phyloP scores from a whole-genome alignment of 139 green algal species.

The Pleodorina starrii region DNA sequence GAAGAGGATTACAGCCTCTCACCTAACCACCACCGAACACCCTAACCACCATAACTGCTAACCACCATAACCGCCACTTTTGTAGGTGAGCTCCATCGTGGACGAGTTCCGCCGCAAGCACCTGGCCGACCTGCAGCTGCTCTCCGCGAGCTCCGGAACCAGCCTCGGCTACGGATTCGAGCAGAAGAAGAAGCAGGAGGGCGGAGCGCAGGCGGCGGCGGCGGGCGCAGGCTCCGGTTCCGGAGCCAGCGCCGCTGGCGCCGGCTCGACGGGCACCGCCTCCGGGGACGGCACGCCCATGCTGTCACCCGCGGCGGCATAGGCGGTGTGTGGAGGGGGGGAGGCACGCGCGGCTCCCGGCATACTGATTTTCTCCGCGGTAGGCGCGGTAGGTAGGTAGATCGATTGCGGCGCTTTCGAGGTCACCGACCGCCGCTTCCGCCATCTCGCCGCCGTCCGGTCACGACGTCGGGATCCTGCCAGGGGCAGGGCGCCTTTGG shows the following conservation, averaged over 20 bases:
- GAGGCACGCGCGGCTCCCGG: too few relatives aligned
- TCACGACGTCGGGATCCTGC: too few relatives aligned
- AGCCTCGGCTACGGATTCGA: conserved; percentile 74
- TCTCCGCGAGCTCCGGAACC: conserved; percentile 54
- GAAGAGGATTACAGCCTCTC: too few relatives aligned
- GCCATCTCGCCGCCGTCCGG: too few relatives aligned
- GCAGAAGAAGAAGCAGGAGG: conserved; percentile 8
- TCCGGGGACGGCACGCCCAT: neutral
- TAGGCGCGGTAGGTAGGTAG: too few relatives aligned
- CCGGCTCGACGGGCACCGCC: too few relatives aligned
- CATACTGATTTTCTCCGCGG: too few relatives aligned
- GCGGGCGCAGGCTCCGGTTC: neutral
- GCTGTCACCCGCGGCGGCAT: neutral
- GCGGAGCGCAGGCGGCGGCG: neutral
- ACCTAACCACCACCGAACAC: too few relatives aligned
- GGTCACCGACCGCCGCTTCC: too few relatives aligned
- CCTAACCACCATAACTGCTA: neutral
- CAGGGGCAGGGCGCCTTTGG: too few relatives aligned
- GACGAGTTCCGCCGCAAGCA: conserved; percentile 78
- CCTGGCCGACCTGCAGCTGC: conserved; percentile 61
- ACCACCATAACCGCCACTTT: neutral
- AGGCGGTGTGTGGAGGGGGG: too few relatives aligned
- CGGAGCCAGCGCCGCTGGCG: neutral
- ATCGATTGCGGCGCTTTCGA: too few relatives aligned
- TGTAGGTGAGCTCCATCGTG: conserved; percentile 83